A percentile compares a stretch with the other conserved stretches of the same genome.
phyloP scores from a whole-genome alignment of 73 alveolate genomes.

The Effrenium voratum region DNA sequence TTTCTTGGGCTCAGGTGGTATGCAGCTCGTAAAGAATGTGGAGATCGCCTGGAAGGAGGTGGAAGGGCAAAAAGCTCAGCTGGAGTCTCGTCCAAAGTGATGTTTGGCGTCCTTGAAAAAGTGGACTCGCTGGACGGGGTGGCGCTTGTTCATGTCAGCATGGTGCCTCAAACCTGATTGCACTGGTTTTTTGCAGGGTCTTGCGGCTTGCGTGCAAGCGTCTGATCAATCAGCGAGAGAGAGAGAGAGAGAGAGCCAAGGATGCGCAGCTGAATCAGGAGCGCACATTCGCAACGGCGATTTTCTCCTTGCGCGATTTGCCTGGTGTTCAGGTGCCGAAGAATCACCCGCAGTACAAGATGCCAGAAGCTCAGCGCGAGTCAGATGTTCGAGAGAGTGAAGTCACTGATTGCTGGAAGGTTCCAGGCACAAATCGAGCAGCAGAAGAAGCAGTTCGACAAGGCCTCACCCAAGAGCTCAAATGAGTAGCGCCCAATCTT shows the following conservation, averaged over 20 bases:
- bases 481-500: too few species aligned
- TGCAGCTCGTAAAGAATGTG: constrained; percentile 86
- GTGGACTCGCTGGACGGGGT: not conserved
- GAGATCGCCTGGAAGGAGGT: constrained; percentile 84
- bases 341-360: constrained; percentile 77
- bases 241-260: too few species aligned
- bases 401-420: not conserved
- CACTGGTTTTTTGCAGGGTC: too few species aligned
- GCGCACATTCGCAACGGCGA: not conserved
- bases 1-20: constrained; percentile 32
- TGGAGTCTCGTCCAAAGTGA: not conserved
- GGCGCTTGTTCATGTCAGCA: not conserved
- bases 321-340: constrained; percentile 47
- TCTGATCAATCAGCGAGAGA: too few species aligned
- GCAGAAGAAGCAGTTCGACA: constrained; percentile 77
- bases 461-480: too few species aligned
- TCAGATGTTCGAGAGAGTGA: too few species aligned
- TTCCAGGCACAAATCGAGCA: constrained; percentile 77
- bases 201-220: too few species aligned
- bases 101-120: not conserved
- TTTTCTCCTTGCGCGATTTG: not conserved
- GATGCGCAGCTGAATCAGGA: constrained; percentile 92
- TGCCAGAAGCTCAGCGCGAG: constrained; percentile 25
- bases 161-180: too few species aligned
- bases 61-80: constrained; percentile 79